Percentiles rank a stretch among this genome's conserved stretches.
Evolutionary conservation across 2,329 filamentous ascomycete genomes (phyloP).

Genomic region (Cercospora brassicicola): DNA sequence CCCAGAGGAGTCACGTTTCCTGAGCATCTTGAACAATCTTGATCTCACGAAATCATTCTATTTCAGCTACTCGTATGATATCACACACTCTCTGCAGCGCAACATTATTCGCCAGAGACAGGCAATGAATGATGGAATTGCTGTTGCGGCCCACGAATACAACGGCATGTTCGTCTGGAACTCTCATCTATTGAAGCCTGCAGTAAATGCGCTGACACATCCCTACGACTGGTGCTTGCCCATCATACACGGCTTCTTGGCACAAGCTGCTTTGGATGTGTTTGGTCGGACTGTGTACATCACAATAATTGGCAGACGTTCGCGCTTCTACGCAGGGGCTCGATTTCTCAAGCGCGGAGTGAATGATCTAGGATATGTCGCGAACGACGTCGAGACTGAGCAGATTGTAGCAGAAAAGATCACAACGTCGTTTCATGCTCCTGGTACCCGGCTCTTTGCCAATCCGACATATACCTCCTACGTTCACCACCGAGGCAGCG

Average conservation of each 20-base stretch:
- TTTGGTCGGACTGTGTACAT: slow-evolving; percentile 89
- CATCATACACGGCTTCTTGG: slow-evolving; percentile 93
- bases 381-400: slow-evolving; percentile 98
- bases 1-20: slow-evolving; percentile 83
- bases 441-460: slow-evolving; percentile 78
- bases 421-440: slow-evolving; percentile 92
- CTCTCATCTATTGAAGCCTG: slow-evolving; percentile 79
- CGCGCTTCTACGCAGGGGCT: slow-evolving; percentile 89
- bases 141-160: slow-evolving; percentile 61
- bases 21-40: slow-evolving; percentile 84
- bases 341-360: slow-evolving; percentile 91
- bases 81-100: slow-evolving; percentile 86
- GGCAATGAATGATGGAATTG: slow-evolving; percentile 64
- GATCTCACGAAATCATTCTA: slow-evolving; percentile 92
- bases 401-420: slow-evolving; percentile 94
- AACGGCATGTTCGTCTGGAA: slow-evolving; percentile 99
- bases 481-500: slow-evolving; percentile 93
- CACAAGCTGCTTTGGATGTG: slow-evolving; percentile 72
- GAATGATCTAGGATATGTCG: slow-evolving; percentile 92
- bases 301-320: slow-evolving; percentile 88
- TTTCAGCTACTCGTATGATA: slow-evolving; percentile 97
- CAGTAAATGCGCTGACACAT: slow-evolving; percentile 67
- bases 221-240: slow-evolving; percentile 95
- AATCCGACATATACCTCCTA: slow-evolving; percentile 94
- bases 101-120: slow-evolving; percentile 82